Conservation (phyloP, 1,139 yeast species). For the Kazachstania sp. region DNA sequence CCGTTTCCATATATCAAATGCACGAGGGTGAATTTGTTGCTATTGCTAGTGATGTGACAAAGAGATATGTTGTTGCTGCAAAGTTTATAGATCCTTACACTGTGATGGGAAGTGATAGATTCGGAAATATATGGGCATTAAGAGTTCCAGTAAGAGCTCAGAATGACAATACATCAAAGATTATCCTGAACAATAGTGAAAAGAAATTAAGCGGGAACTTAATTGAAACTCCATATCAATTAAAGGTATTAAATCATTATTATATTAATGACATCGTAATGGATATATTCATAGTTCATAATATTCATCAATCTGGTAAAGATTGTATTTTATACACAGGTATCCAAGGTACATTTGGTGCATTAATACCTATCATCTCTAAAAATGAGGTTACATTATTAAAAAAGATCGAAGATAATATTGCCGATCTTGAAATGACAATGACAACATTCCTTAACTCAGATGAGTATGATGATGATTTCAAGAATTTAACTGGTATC, state of each 20-base stretch:
- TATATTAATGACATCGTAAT: conserved; percentile 66
- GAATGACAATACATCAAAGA: conserved; percentile 5
- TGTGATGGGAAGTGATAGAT: conserved; percentile 78
- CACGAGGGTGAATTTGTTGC: conserved; percentile 46
- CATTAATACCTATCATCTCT: conserved; percentile 57
- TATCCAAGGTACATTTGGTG: conserved; percentile 72
- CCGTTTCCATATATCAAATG: conserved; percentile 51
- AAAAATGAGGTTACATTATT: conserved; percentile 57
- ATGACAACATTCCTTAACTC: conserved; percentile 1
- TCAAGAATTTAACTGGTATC: neutral
- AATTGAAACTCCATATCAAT: conserved; percentile 37
- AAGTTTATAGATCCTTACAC: conserved; percentile 64
- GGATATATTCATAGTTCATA: conserved; percentile 37
- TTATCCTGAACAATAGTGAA: neutral
- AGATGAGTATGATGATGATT: conserved; percentile 1
- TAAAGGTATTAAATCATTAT: conserved; percentile 51
- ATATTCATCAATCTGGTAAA: conserved; percentile 37
- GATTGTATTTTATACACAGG: conserved; percentile 68
- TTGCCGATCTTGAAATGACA: conserved; percentile 30
- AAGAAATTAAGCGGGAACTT: conserved; percentile 16
- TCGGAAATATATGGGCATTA: conserved; percentile 68
- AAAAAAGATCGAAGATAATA: conserved; percentile 42
- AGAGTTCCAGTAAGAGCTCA: conserved; percentile 41
- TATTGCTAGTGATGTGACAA: conserved; percentile 60
- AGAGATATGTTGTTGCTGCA: conserved; percentile 58